Percentiles rank a stretch among this genome's conserved stretches.
These are phyloP conservation scores for Citrullus amarus DNA, from an alignment of 306 rosid species.

Conservation along the genomic window DNA sequence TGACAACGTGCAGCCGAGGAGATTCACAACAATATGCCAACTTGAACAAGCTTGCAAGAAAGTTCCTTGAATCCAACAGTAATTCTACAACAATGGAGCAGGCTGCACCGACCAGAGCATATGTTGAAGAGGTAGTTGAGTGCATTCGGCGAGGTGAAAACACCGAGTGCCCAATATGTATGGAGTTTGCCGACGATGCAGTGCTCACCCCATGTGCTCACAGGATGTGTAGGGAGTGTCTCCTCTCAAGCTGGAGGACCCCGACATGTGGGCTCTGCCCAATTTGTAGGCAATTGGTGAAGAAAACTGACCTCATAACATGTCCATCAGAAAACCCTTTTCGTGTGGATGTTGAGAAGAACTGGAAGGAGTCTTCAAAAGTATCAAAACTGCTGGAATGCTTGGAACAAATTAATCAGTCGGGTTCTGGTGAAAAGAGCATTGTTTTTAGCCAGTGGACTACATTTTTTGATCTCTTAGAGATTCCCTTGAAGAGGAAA, in stretches of 20 bases:
- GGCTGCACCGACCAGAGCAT: constrained; percentile 37
- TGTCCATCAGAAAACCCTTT: constrained; percentile 59
- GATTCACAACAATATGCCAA: constrained; percentile 39
- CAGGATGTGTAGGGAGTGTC: constrained; percentile 77
- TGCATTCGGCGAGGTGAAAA: constrained; percentile 42
- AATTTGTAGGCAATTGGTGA: constrained; percentile 43
- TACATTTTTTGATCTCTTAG: constrained; percentile 60
- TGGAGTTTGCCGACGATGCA: constrained; percentile 89
- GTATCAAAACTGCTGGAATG: constrained; percentile 49
- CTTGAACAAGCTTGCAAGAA: constrained; percentile 43
- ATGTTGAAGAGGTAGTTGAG: constrained; percentile 54
- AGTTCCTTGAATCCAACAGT: constrained; percentile 28
- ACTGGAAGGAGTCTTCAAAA: constrained; percentile 75
- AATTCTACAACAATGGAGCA: constrained; percentile 19
- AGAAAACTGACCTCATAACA: constrained; percentile 39
- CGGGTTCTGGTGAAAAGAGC: constrained; percentile 46
- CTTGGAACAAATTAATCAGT: constrained; percentile 29
- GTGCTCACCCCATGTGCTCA: constrained; percentile 85
- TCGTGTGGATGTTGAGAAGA: constrained; percentile 47
- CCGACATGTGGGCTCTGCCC: constrained; percentile 54
- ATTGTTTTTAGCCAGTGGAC: constrained; percentile 89
- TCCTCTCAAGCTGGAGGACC: constrained; percentile 53
- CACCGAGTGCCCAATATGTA: constrained; percentile 61
- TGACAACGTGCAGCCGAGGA: constrained; percentile 25
- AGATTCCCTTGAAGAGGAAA: constrained; percentile 47